Conservation (phyloP, 352 stramenopile species). For the Halophytophthora batemanensis region DNA sequence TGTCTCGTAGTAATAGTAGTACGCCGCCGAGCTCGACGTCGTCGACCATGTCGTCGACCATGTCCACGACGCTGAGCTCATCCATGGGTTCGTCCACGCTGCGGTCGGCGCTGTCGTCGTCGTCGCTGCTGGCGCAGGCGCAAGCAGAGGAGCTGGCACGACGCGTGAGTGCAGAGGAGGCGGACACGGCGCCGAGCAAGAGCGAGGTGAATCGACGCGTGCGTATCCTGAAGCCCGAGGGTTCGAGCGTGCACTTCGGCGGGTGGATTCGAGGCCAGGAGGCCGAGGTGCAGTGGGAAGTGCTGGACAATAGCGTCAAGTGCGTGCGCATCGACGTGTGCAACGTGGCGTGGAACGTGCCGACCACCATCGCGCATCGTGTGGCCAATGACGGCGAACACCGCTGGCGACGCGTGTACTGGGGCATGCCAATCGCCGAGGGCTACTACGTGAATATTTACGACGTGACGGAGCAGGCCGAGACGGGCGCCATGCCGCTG, state of each 20-base stretch:
- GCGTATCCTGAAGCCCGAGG: conserved; percentile 50
- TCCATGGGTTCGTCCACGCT: conserved; percentile 10
- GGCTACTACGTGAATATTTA: conserved; percentile 90
- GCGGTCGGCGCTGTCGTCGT: conserved; percentile 19
- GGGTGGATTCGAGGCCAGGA: conserved; percentile 78
- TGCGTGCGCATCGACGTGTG: conserved; percentile 85
- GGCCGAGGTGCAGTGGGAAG: conserved; percentile 76
- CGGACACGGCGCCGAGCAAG: conserved; percentile 6
- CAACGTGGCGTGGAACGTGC: conserved; percentile 78
- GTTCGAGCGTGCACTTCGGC: conserved; percentile 40
- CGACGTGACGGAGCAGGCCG: conserved; percentile 60
- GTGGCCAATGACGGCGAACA: conserved; percentile 70
- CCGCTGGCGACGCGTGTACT: conserved; percentile 78
- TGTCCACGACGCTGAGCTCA: neutral
- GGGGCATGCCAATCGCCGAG: conserved; percentile 82
- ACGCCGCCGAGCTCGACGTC: conserved; percentile 17
- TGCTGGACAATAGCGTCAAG: conserved; percentile 62
- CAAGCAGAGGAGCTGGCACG: conserved; percentile 33
- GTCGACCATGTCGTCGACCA: conserved; percentile 4
- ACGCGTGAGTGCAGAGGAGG: conserved; percentile 21
- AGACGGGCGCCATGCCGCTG: conserved; percentile 39
- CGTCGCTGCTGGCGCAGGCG: conserved; percentile 6
- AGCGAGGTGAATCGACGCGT: conserved; percentile 36
- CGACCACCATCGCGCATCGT: conserved; percentile 67
- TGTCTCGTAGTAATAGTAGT: conserved; percentile 18